Percentiles rank a stretch among this genome's conserved stretches.
Evolutionary conservation across 176 grass and related monocot genomes (phyloP).

Genomic region (Triticum dicoccoides): DNA sequence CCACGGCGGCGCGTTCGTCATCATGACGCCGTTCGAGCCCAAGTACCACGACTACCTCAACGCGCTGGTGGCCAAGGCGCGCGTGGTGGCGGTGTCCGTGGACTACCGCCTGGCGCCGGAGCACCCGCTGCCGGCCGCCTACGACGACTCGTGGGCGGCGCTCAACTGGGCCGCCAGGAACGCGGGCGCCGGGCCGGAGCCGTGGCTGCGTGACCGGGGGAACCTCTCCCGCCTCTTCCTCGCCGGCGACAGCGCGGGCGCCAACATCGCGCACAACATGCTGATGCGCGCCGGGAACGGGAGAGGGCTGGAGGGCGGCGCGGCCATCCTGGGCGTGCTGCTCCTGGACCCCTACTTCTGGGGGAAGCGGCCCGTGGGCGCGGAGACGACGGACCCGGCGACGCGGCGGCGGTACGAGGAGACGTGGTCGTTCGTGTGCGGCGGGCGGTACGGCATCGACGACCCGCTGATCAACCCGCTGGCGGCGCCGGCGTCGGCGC

Average conservation of each 20-base stretch:
- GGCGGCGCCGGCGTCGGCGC: constrained; percentile 16
- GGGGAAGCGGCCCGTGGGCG: constrained; percentile 57
- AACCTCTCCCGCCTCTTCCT: constrained; percentile 55
- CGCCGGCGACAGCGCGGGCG: constrained; percentile 77
- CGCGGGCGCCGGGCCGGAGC: constrained; percentile 39
- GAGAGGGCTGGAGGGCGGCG: constrained; percentile 22
- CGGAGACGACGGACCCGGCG: constrained; percentile 52
- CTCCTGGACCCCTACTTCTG: constrained; percentile 73
- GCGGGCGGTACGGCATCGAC: constrained; percentile 50
- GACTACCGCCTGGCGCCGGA: constrained; percentile 84
- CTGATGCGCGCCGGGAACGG: constrained; percentile 20
- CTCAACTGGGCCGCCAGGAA: constrained; percentile 58
- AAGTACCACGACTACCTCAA: constrained; percentile 79
- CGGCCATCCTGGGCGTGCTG: constrained; percentile 43
- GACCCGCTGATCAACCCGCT: constrained; percentile 64
- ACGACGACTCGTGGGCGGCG: constrained; percentile 70
- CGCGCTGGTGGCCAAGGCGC: constrained; percentile 42
- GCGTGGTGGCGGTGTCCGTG: constrained; percentile 66
- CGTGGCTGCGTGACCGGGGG: constrained; percentile 55
- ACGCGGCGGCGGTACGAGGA: constrained; percentile 46
- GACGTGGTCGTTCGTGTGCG: constrained; percentile 63
- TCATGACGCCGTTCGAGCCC: constrained; percentile 83
- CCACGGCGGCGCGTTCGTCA: constrained; percentile 80
- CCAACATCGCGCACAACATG: constrained; percentile 70
- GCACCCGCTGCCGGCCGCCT: constrained; percentile 65